Percentiles rank a stretch among this genome's conserved stretches.
Evolutionary conservation across 108 stramenopile genomes (phyloP).

Genomic region (Nitzschia palea): DNA sequence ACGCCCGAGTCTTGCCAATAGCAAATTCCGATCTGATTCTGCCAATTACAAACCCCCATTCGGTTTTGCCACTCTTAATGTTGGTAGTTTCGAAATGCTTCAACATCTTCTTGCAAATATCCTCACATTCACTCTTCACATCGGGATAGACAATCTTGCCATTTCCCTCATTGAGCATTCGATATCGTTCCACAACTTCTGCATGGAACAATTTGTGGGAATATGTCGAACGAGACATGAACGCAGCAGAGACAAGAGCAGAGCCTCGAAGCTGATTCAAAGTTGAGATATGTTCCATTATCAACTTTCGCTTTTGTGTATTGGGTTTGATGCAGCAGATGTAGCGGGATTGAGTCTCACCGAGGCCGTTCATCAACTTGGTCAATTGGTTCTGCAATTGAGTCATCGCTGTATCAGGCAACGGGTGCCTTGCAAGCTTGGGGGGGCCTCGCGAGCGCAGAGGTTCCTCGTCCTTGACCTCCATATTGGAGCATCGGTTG

Average conservation of each 20-base stretch:
- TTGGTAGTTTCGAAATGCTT: slow-evolving; percentile 2
- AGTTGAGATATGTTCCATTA: slow-evolving; percentile 68
- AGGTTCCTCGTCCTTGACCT: slow-evolving; percentile 19
- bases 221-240: slow-evolving; percentile 78
- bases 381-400: slow-evolving; percentile 62
- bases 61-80: slow-evolving; percentile 5
- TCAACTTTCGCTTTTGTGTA: slow-evolving; percentile 51
- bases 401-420: slow-evolving; percentile 5
- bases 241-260: slow-evolving; percentile 86
- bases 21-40: slow-evolving; percentile 56
- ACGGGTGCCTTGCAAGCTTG: slow-evolving; percentile 18
- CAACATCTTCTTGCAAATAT: background rate
- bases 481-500: slow-evolving; percentile 48
- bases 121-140: slow-evolving; percentile 7
- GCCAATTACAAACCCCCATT: slow-evolving; percentile 56
- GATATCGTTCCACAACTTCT: slow-evolving; percentile 71
- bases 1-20: slow-evolving; percentile 71
- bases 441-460: slow-evolving; percentile 24
- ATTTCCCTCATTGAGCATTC: slow-evolving; percentile 20
- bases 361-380: slow-evolving; percentile 56
- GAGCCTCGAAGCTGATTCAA: slow-evolving; percentile 87
- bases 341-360: slow-evolving; percentile 70
- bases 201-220: slow-evolving; percentile 84
- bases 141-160: background rate
- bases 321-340: slow-evolving; percentile 85